phyloP scores from a whole-genome alignment of 257 asterid genomes.

The Solanum bulbocastanum region DNA sequence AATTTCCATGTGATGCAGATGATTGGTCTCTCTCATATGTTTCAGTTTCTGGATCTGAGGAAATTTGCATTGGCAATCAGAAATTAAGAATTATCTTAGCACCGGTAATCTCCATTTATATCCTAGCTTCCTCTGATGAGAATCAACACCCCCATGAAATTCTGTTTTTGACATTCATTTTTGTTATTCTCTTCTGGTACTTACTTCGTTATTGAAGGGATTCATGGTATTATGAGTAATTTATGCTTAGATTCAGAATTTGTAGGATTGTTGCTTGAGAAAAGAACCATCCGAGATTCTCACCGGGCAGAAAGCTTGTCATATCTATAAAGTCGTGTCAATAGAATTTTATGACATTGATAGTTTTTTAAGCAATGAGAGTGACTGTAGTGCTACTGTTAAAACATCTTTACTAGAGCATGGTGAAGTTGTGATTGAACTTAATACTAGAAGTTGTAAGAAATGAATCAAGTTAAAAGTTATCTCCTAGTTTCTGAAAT shows the following conservation, averaged over 20 bases:
- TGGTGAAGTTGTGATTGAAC: not conserved
- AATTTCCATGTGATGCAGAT: slow-evolving; percentile 33
- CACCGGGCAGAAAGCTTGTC: not conserved
- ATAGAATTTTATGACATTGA: not conserved
- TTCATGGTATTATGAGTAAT: not conserved
- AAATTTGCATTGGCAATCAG: slow-evolving; percentile 75
- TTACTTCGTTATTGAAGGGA: not conserved
- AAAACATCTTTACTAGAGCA: not conserved
- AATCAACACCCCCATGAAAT: not conserved
- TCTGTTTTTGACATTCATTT: not conserved
- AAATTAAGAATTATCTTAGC: slow-evolving; percentile 65
- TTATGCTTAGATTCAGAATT: not conserved
- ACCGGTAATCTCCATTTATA: slow-evolving; percentile 37
- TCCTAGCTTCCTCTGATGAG: not conserved
- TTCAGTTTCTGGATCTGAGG: slow-evolving; percentile 72
- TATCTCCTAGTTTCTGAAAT: not conserved
- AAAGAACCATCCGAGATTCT: not conserved
- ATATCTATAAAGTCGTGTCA: not conserved
- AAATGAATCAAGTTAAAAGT: not conserved
- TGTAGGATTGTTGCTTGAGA: not conserved
- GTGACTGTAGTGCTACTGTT: not conserved
- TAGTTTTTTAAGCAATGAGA: not conserved
- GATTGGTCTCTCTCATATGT: slow-evolving; percentile 71
- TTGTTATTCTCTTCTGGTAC: not conserved
- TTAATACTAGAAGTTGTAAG: not conserved